Evolutionary conservation across 2,329 filamentous ascomycete species (phyloP).

Genomic region (Pseudocercospora eumusae): DNA sequence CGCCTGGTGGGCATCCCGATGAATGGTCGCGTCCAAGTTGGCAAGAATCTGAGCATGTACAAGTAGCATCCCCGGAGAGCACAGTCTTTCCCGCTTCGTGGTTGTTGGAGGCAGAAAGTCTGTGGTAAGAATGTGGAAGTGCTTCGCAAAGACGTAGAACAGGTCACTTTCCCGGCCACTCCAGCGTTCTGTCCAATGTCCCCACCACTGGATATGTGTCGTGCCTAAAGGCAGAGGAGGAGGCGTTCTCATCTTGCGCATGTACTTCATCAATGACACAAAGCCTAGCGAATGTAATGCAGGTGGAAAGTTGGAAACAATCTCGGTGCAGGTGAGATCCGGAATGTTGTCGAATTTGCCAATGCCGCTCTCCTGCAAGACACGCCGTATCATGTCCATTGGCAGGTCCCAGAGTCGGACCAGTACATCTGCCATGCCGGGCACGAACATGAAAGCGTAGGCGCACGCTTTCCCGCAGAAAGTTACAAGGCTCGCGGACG

Average conservation of each 20-base stretch:
- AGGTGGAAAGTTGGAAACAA: slow-evolving; percentile 70
- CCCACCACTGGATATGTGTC: slow-evolving; percentile 77
- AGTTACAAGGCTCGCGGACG: slow-evolving; percentile 65
- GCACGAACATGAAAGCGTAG: slow-evolving; percentile 91
- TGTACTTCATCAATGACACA: slow-evolving; percentile 61
- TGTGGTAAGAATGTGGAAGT: slow-evolving; percentile 76
- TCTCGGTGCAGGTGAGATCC: slow-evolving; percentile 56
- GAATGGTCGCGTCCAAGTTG: slow-evolving; percentile 79
- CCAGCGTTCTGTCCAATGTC: slow-evolving; percentile 83
- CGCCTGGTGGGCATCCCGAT: slow-evolving; percentile 62
- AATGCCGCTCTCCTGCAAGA: slow-evolving; percentile 68
- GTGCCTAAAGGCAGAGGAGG: slow-evolving; percentile 68
- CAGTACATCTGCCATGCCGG: slow-evolving; percentile 79
- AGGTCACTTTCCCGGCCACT: slow-evolving; percentile 83
- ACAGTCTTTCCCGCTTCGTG: slow-evolving; percentile 58
- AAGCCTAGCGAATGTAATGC: slow-evolving; percentile 63
- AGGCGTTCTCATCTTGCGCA: slow-evolving; percentile 63
- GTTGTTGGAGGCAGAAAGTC: slow-evolving; percentile 57
- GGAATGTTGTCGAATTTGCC: slow-evolving; percentile 53
- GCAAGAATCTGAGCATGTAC: slow-evolving; percentile 80
- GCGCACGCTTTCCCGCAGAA: slow-evolving; percentile 90
- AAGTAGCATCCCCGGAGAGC: slow-evolving; percentile 75
- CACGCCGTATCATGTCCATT: slow-evolving; percentile 67
- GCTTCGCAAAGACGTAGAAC: slow-evolving; percentile 88
- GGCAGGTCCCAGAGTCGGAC: slow-evolving; percentile 77